These are phyloP conservation scores for Magnaporthiopsis incrustans DNA, from an alignment of 2,329 filamentous ascomycete species.

Conservation along the genomic window DNA sequence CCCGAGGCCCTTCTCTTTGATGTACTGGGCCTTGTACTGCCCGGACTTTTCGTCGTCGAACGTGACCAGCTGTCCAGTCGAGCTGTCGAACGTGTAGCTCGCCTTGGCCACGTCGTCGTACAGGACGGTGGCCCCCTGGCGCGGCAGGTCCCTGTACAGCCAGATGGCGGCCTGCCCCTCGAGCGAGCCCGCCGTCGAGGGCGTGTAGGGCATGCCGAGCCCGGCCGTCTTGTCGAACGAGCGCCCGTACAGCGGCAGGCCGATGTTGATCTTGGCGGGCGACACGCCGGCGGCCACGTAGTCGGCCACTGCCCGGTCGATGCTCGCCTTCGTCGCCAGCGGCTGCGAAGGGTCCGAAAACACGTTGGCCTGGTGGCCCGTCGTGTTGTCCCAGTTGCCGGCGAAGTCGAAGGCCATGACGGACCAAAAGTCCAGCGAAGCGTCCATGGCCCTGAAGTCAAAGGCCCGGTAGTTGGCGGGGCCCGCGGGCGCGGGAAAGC, in stretches of 20 bases:
- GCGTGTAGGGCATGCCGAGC: constrained; percentile 53
- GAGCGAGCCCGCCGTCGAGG: constrained; percentile 62
- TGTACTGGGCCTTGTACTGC: constrained; percentile 55
- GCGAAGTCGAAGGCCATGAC: constrained; percentile 70
- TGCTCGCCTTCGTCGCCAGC: constrained; percentile 59
- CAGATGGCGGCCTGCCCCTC: constrained; percentile 57
- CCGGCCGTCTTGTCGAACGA: constrained; percentile 57
- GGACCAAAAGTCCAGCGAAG: constrained; percentile 45
- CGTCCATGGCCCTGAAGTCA: constrained; percentile 36
- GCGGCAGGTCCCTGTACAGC: constrained; percentile 74
- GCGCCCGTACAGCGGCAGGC: constrained; percentile 74
- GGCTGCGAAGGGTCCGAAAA: constrained; percentile 47
- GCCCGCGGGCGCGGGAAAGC: constrained; percentile 42
- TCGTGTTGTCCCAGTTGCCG: constrained; percentile 54
- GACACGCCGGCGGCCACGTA: constrained; percentile 57
- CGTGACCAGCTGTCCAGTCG: constrained; percentile 54
- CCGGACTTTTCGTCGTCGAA: constrained; percentile 61
- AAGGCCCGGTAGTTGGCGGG: constrained; percentile 38
- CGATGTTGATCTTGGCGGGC: constrained; percentile 60
- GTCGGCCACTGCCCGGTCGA: constrained; percentile 53
- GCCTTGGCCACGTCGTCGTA: constrained; percentile 52
- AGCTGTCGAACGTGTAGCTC: constrained; percentile 62
- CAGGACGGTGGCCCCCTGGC: constrained; percentile 46
- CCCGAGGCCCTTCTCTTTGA: constrained; percentile 54
- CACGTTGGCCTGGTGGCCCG: constrained; percentile 67